phyloP scores from a whole-genome alignment of 2,329 filamentous ascomycete genomes.

The Scleromitrula shiraiana region DNA sequence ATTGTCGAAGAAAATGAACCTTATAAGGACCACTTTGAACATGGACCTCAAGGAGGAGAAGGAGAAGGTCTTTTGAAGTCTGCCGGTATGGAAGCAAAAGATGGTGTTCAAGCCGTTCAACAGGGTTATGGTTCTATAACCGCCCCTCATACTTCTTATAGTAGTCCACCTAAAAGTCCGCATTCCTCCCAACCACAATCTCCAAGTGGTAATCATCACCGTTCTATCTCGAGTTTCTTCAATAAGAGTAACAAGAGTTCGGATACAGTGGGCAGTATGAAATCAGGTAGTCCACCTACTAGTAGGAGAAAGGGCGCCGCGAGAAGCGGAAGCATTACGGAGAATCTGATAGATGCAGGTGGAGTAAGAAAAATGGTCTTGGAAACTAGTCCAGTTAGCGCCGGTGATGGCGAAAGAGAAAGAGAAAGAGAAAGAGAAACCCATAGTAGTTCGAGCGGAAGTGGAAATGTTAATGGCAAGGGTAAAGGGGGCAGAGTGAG shows the following conservation, averaged over 20 bases:
- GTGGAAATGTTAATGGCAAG: constrained; percentile 2
- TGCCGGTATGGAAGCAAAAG: constrained; percentile 51
- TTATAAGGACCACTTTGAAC: constrained; percentile 23
- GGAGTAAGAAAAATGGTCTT: constrained; percentile 71
- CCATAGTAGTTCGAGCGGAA: constrained; percentile 6
- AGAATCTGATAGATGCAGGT: constrained; percentile 66
- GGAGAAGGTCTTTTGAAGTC: constrained; percentile 45
- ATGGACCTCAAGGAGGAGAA: constrained; percentile 41
- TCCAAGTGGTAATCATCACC: background rate
- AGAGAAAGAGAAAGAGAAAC: background rate
- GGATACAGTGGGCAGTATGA: constrained; percentile 25
- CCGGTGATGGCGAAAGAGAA: background rate
- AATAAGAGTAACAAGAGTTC: constrained; percentile 16
- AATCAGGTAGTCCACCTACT: constrained; percentile 24
- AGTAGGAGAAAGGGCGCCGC: constrained; percentile 40
- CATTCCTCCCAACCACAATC: background rate
- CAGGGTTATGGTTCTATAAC: constrained; percentile 44
- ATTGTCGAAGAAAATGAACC: constrained; percentile 36
- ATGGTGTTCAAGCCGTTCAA: constrained; percentile 55
- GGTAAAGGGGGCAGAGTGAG: background rate
- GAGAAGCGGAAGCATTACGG: constrained; percentile 69
- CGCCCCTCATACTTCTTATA: background rate
- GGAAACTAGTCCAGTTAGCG: constrained; percentile 44
- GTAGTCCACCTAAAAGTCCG: constrained; percentile 3
- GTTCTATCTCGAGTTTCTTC: constrained; percentile 1